Base-by-base conservation (phyloP, 2,329 filamentous ascomycete genomes). In the Lasiodiplodia sp. region DNA sequence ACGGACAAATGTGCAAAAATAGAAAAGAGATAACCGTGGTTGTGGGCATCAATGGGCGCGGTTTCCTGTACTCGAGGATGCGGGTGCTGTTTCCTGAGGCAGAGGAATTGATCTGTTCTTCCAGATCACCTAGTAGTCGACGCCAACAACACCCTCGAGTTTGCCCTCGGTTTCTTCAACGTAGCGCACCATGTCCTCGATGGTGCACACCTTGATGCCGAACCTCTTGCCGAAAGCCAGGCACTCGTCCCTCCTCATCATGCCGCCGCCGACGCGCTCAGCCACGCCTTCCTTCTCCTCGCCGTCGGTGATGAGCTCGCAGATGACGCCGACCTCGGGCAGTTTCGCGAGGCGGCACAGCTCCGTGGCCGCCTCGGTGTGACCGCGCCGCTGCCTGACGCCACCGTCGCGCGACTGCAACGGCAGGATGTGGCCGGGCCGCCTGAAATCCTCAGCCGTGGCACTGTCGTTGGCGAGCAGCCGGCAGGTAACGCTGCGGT, bases 341-440 rank as follows among this genome's bases (percentile, higher is more conserved):
- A 93, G 95, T 1, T 94, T 94, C 0, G 94, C 91, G 69, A 99
- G 82, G 63, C 91, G 85, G 79, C 95, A 97, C 78, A 99, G 89
- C 79, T 99, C 96, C 4, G 96, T 88, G 11, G 91, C 93, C 1
- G 96, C 96, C 85, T 99, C 96, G 12, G 96, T 99, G 80, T 99
- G 96, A 3, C 96, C 96, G 63, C 85, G 85, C 18, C 96, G 83
- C 77, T 91, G 89, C 67, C 92, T 85, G 6, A 98, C 92, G 37
- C 95, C 95, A 18, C 96, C 96, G 31, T 88, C 85, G 18, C 88
- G 85, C 16, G 94, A 92, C 75, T 91, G 88, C 75, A 99, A 84
- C 3, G 96, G 96, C 73, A 99, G 88, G 31, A 98, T 89, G 80
- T 99, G 96, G 5, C 96, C 96, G 0, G 96, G 96, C 40, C 94